phyloP scores from a whole-genome alignment of 352 stramenopile species.

The Phytophthora multivora region DNA sequence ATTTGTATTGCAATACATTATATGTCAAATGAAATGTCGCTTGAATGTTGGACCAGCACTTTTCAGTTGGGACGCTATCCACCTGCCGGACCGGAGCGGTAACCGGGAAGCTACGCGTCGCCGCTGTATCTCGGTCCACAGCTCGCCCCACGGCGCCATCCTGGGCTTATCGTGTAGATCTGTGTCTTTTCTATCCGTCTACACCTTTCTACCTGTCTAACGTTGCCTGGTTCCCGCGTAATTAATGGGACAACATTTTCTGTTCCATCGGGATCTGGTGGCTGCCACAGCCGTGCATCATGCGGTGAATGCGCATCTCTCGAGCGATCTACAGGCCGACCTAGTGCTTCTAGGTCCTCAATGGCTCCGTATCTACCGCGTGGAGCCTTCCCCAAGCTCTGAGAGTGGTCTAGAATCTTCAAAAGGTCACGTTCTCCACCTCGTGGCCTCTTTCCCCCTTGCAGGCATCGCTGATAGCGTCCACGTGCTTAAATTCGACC shows the following conservation, averaged over 20 bases:
- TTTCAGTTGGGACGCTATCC: too few species aligned
- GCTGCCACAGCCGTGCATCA: constrained; percentile 80
- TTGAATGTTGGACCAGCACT: too few species aligned
- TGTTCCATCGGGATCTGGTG: constrained; percentile 84
- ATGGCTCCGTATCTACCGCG: constrained; percentile 77
- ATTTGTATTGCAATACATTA: too few species aligned
- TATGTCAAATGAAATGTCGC: too few species aligned
- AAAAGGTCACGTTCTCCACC: constrained; percentile 74
- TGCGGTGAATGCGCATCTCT: constrained; percentile 66
- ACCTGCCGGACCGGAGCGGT: too few species aligned
- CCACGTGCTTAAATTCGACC: constrained; percentile 75
- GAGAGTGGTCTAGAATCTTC: constrained; percentile 9
- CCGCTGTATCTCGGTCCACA: constrained; percentile 3
- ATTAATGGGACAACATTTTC: constrained; percentile 84
- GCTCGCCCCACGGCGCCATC: neutral
- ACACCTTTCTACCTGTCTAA: neutral
- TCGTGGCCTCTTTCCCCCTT: constrained; percentile 73
- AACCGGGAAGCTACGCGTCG: neutral
- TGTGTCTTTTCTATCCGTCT: neutral
- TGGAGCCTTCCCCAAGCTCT: constrained; percentile 58
- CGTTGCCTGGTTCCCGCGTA: neutral
- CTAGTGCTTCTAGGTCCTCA: constrained; percentile 79
- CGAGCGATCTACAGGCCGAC: constrained; percentile 69
- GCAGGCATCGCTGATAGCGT: constrained; percentile 74
- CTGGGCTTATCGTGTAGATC: constrained; percentile 1